Evolutionary conservation across 352 stramenopile species (phyloP), one percentile per base, ranked within the genome.

Genomic region (Phytophthora uliginosa): DNA sequence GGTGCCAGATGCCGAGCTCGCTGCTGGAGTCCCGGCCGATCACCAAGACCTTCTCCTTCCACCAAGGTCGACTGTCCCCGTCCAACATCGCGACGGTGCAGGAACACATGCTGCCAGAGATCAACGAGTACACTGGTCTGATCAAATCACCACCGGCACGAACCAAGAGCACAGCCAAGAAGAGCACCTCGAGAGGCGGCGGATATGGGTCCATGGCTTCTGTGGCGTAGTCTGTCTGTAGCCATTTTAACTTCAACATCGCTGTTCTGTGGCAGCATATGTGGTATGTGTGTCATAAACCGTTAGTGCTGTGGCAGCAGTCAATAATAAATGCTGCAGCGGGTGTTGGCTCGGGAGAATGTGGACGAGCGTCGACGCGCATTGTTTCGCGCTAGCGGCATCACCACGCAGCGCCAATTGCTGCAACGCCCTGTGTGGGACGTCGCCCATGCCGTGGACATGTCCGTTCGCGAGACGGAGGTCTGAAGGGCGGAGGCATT

Each of bases 41-140:
- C 33, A 59, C 56, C 15, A 72, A 77, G 50, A 20, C 26, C 0
- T 78, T 78, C 61, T 92, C 85, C 17, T 92, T 92, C 74, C 85
- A 92, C 64, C 83, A 92, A 60, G 85, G 83, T 7, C 77, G 82
- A 26, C 65, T 86, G 10, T 85, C 84, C 28, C 74, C 79, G n/a
- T 80, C 85, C 1, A 77, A 79, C 56, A 69, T 63, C 28, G 67
- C 50, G 20, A 72, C 79, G 9, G 60, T 75, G 17, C 36, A 77
- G 17, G 67, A 80, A 15, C 75, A 90, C 45, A 90, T 82, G 55
- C 76, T 92, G 9, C 85, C 85, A 0, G 83, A 92, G 71, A 92
- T 92, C 68, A 84, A 85, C 64, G 75, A 90, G 73, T 91, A 83
- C 69, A 92, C 85, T 45, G 72, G 66, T 22, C 63, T 92, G 15